A percentile compares a stretch with the other conserved stretches of the same genome.
Evolutionary conservation across 129 eudicot genomes (phyloP).

Genomic region (Pseudognaphalium luteoalbum): DNA sequence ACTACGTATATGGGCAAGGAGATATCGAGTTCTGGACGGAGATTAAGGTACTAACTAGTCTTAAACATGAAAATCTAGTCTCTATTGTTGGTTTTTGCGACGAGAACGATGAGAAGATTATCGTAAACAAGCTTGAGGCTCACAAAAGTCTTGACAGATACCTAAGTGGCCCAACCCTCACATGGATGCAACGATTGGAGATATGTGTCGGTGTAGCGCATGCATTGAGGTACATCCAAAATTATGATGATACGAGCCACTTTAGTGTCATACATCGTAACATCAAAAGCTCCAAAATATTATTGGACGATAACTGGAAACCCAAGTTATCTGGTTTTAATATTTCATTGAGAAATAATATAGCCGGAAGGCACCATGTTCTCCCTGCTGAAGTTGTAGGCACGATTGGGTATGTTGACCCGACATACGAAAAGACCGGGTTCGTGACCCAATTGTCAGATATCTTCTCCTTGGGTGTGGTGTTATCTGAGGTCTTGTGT

Average conservation of each 20-base stretch:
- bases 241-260: neutral
- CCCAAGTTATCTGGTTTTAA: conserved; percentile 3
- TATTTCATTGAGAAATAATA: neutral
- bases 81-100: neutral
- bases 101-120: conserved; percentile 5
- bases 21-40: neutral
- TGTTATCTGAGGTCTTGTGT: conserved; percentile 1
- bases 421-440: neutral
- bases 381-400: neutral
- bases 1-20: neutral
- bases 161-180: neutral
- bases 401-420: conserved; percentile 7
- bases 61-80: neutral
- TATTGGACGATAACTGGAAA: neutral
- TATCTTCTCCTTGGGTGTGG: neutral
- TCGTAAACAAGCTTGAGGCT: neutral
- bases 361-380: neutral
- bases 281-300: conserved; percentile 5
- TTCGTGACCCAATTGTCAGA: neutral
- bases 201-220: conserved; percentile 5
- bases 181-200: conserved; percentile 13
- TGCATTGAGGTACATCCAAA: conserved; percentile 8
- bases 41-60: neutral
- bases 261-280: conserved; percentile 6
- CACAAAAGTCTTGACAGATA: neutral